Evolutionary conservation across 225 moss, liverwort and hornwort genomes (phyloP), one percentile per base, ranked within the genome.

Genomic region (Antitrichia curtipendula): DNA sequence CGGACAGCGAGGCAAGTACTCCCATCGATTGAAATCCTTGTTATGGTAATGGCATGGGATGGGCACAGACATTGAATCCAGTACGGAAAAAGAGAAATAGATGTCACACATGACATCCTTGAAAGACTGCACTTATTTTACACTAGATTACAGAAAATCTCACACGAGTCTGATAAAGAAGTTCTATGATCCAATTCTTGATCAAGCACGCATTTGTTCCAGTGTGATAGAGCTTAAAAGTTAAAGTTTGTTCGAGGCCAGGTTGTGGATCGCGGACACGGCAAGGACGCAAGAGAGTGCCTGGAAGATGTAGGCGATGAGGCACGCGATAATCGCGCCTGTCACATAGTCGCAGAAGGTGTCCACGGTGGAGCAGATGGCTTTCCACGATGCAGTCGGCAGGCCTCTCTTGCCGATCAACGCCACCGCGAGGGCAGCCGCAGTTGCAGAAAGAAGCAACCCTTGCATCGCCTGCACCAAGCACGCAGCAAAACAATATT

Each of bases 331-430:
- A 56, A 96, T 38, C 49, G 96, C 93, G 10, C 95, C 95, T 12
- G 68, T 85, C 7, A 93, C 78, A 57, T 95, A 93, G 88, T 95
- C 86, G 65, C 96, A 96, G 85, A 94, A 96, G n/a, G 31, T 86
- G 13, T 75, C 78, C 22, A 88, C 91, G 19, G 6, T 6, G 19
- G 81, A 12, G 89, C 96, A 96, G 49, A 89, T 80, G 8, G 82
- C 23, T 1, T 0, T 1, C 96, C 96, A 96, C 1, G 2, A 4
- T 23, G 94, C 25, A 16, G 90, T 25, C 9, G 54, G 1, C 14
- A 92, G 75, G 50, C 96, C 95, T 7, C 95, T 45, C 86, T 81
- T 93, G 16, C 93, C 95, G 23, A 95, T 89, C 91, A 91, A 95
- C 41, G 90, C 86, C 23, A 96, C 91, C 8, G 90, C 94, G 34